A percentile compares a stretch with the other conserved stretches of the same genome.
These are phyloP conservation scores for Aaosphaeria pasadenensis DNA, from an alignment of 2,329 filamentous ascomycete genomes.

Conservation along the genomic window DNA sequence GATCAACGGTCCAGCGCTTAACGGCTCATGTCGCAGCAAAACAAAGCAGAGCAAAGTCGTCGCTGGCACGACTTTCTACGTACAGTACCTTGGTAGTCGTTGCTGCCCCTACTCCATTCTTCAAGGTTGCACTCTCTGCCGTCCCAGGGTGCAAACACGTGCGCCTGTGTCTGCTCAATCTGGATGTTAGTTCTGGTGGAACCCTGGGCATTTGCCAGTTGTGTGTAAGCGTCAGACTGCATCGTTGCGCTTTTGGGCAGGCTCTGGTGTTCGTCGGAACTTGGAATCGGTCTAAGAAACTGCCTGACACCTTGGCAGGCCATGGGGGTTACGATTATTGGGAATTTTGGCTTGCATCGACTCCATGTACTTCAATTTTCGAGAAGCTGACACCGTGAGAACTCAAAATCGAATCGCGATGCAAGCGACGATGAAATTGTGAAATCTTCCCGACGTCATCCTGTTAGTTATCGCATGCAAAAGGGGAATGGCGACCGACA, in stretches of 20 bases:
- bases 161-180: background rate
- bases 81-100: no score
- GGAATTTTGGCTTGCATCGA: slow-evolving; percentile 12
- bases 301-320: background rate
- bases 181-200: background rate
- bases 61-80: background rate
- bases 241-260: background rate
- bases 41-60: background rate
- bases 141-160: background rate
- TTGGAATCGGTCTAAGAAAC: slow-evolving; percentile 4
- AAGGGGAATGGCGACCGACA: slow-evolving; percentile 10
- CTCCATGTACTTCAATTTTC: slow-evolving; percentile 6
- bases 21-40: background rate
- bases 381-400: slow-evolving; percentile 19
- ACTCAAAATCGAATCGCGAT: slow-evolving; percentile 11
- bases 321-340: slow-evolving; percentile 3
- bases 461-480: slow-evolving; percentile 7
- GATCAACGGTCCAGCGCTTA: background rate
- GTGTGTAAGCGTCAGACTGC: slow-evolving; percentile 4
- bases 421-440: slow-evolving; percentile 7
- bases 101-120: no score
- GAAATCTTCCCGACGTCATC: background rate
- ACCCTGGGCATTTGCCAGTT: slow-evolving; percentile 8
- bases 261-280: background rate
- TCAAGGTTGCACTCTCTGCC: background rate